phyloP scores from a whole-genome alignment of 2,329 filamentous ascomycete genomes.

The Aspergillus tubingensis region DNA sequence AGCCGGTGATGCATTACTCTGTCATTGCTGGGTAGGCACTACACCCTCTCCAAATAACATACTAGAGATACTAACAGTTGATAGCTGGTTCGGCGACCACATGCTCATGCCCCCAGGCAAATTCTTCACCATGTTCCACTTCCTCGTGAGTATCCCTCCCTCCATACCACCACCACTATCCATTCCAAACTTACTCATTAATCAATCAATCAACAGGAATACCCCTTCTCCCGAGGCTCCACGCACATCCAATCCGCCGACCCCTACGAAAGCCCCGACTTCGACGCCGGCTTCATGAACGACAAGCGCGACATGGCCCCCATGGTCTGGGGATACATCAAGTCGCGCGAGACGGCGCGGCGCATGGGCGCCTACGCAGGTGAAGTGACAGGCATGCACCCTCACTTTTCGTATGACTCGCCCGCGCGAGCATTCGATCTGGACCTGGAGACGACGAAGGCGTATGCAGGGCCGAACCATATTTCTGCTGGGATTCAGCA shows the following conservation, averaged over 20 bases:
- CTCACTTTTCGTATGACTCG: constrained; percentile 71
- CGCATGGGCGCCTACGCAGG: constrained; percentile 77
- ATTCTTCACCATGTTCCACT: constrained; percentile 84
- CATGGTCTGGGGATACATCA: constrained; percentile 84
- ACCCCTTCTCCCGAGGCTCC: constrained; percentile 72
- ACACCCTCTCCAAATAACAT: too few relatives aligned
- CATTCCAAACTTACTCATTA: background rate
- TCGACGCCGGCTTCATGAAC: constrained; percentile 82
- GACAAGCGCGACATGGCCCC: constrained; percentile 82
- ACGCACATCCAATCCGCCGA: constrained; percentile 72
- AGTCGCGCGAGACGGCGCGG: constrained; percentile 75
- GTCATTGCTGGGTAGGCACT: constrained; percentile 63
- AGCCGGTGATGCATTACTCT: constrained; percentile 84
- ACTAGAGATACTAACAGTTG: constrained; percentile 11
- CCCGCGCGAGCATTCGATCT: constrained; percentile 70
- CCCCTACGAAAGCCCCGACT: constrained; percentile 73
- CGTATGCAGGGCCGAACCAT: constrained; percentile 73
- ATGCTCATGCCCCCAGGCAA: constrained; percentile 70
- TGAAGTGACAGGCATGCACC: constrained; percentile 68
- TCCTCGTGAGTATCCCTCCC: constrained; percentile 49
- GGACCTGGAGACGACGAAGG: constrained; percentile 73
- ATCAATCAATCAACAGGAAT: constrained; percentile 49
- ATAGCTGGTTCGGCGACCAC: constrained; percentile 49
- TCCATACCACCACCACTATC: background rate
- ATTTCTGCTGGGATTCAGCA: constrained; percentile 71